These are phyloP conservation scores for Pseudogymnoascus sp. DNA, from an alignment of 2,329 filamentous ascomycete genomes.

Conservation along the genomic window DNA sequence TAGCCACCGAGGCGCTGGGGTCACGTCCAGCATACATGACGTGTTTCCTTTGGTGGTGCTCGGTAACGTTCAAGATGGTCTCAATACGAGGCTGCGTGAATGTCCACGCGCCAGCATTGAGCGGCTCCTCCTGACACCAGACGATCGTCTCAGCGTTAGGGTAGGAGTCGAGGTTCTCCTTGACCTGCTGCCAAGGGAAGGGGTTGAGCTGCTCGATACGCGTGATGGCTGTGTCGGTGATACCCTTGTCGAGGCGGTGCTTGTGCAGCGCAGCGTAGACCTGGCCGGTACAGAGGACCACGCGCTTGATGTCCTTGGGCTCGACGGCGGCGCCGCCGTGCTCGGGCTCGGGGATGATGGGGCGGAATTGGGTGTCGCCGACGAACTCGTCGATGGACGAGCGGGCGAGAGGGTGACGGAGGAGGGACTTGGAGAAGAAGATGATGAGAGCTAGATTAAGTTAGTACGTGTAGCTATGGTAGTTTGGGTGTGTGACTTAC, in stretches of 20 bases:
- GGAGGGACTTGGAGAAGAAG: constrained; percentile 96
- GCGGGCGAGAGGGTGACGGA: constrained; percentile 87
- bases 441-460: constrained; percentile 65
- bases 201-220: constrained; percentile 97
- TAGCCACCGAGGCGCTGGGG: constrained; percentile 88
- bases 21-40: constrained; percentile 95
- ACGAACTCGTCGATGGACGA: constrained; percentile 87
- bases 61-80: constrained; percentile 86
- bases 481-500: constrained; percentile 46
- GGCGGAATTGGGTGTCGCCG: constrained; percentile 86
- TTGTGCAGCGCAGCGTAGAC: constrained; percentile 87
- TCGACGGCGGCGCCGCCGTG: constrained; percentile 71
- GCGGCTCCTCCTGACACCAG: constrained; percentile 94
- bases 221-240: constrained; percentile 88
- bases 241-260: constrained; percentile 76
- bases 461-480: constrained; percentile 18
- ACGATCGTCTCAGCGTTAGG: constrained; percentile 96
- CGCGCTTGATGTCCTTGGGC: constrained; percentile 82
- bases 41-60: constrained; percentile 88
- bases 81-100: constrained; percentile 97
- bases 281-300: constrained; percentile 90
- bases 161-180: constrained; percentile 94
- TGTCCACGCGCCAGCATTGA: constrained; percentile 95
- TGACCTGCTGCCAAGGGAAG: constrained; percentile 96
- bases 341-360: constrained; percentile 87